These are phyloP conservation scores for Globisporangium yorkense DNA, from an alignment of 352 stramenopile genomes.

Conservation along the genomic window DNA sequence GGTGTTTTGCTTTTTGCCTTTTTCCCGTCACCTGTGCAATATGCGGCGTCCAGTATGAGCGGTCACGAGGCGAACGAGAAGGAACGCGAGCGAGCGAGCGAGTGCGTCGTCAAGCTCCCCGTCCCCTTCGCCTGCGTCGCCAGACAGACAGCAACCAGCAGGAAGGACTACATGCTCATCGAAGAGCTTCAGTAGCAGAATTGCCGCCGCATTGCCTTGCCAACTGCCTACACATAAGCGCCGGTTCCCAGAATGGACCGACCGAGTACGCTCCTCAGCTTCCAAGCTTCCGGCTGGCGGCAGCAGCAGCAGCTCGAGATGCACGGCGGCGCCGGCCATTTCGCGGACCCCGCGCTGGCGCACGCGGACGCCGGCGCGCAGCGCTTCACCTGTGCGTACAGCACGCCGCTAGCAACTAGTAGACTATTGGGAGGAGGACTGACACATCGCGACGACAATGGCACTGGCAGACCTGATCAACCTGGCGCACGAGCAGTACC, in stretches of 20 bases:
- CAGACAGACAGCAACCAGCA: too few relatives aligned
- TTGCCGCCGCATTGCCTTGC: too few relatives aligned
- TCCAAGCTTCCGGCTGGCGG: neutral
- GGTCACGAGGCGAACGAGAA: too few relatives aligned
- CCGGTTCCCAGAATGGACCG: neutral
- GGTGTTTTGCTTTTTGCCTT: too few relatives aligned
- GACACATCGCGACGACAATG: neutral
- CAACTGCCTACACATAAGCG: too few relatives aligned
- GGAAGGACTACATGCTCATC: too few relatives aligned
- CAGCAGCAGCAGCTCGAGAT: constrained; percentile 2
- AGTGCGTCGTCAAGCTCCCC: too few relatives aligned
- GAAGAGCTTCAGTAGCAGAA: too few relatives aligned
- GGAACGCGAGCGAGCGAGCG: too few relatives aligned
- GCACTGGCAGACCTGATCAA: constrained; percentile 50
- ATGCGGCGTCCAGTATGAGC: too few relatives aligned
- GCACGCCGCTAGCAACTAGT: neutral
- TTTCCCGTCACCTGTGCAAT: too few relatives aligned
- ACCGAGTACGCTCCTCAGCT: neutral
- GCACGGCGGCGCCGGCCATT: constrained; percentile 6
- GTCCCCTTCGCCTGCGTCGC: too few relatives aligned
- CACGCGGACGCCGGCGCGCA: constrained; percentile 40
- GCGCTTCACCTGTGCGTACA: constrained; percentile 62
- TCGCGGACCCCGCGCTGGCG: constrained; percentile 1
- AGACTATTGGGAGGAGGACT: constrained; percentile 1
- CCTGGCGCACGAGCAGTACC: constrained; percentile 80